Evolutionary conservation across 1,139 yeast genomes (phyloP).

Genomic region (Suhomyces maxii): DNA sequence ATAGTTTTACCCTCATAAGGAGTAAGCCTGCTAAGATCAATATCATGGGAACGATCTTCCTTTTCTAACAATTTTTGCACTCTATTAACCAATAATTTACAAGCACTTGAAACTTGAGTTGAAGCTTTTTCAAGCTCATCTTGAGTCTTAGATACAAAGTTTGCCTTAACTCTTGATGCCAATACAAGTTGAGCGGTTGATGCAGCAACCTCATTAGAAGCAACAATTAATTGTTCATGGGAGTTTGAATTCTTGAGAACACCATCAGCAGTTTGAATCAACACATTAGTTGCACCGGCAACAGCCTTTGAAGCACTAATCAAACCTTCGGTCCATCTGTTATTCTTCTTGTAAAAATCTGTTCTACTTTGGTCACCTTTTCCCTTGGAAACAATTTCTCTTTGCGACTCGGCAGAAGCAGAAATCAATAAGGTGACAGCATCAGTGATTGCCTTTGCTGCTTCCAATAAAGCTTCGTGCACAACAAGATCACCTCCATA

Average conservation of each 20-base stretch:
- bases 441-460: conserved; percentile 80
- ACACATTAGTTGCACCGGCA: conserved; percentile 77
- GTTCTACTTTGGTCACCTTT: conserved; percentile 66
- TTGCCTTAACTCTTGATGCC: conserved; percentile 85
- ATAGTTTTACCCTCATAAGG: conserved; percentile 83
- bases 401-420: conserved; percentile 81
- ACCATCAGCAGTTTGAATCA: conserved; percentile 86
- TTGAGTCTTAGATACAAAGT: conserved; percentile 75
- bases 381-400: conserved; percentile 76
- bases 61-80: conserved; percentile 62
- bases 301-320: conserved; percentile 90
- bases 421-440: conserved; percentile 72
- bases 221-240: conserved; percentile 84
- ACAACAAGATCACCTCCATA: conserved; percentile 66
- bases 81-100: conserved; percentile 66
- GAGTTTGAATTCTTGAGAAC: conserved; percentile 63
- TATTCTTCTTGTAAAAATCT: conserved; percentile 83
- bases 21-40: conserved; percentile 69
- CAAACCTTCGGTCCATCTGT: conserved; percentile 92
- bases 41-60: conserved; percentile 36
- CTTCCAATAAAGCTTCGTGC: conserved; percentile 73
- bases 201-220: conserved; percentile 90
- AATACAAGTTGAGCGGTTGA: conserved; percentile 93
- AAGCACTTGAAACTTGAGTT: conserved; percentile 69
- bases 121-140: conserved; percentile 71